Percentiles rank a stretch among this genome's conserved stretches.
Evolutionary conservation across 2,329 filamentous ascomycete genomes (phyloP).

Genomic region (Dryadomyces quercivorus): DNA sequence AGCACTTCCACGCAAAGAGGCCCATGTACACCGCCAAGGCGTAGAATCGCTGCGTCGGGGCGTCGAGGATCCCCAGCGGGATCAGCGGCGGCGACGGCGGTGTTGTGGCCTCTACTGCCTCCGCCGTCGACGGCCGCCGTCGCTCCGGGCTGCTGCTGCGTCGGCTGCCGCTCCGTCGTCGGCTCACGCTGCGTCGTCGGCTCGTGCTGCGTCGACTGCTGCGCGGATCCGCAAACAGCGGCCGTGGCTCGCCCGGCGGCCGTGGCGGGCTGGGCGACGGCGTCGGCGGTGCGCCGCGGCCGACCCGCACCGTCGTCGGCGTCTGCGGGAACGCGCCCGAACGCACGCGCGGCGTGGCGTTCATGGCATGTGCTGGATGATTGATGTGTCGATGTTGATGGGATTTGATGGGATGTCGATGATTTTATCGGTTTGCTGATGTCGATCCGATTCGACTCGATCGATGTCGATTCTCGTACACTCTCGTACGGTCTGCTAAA

Average conservation of each 20-base stretch:
- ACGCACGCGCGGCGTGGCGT: constrained; percentile 14
- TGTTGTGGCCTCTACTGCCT: neutral
- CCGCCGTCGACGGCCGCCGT: constrained; percentile 30
- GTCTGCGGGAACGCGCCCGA: constrained; percentile 17
- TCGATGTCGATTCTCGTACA: no score
- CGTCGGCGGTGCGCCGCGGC: constrained; percentile 11
- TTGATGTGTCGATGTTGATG: neutral
- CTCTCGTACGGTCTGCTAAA: no score
- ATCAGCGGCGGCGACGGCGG: constrained; percentile 51
- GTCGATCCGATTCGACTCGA: no score
- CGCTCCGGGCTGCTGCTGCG: neutral
- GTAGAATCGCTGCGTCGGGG: constrained; percentile 82
- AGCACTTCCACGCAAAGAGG: constrained; percentile 72
- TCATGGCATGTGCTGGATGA: no score
- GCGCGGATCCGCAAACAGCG: neutral
- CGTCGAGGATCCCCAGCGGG: constrained; percentile 70
- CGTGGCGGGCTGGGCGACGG: constrained; percentile 10
- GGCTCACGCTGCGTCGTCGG: neutral
- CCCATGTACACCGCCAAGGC: constrained; percentile 66
- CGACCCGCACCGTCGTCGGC: constrained; percentile 8
- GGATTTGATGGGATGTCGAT: neutral
- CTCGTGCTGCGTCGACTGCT: neutral
- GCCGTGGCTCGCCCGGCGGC: neutral
- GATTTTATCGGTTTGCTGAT: neutral
- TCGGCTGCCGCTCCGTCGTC: neutral